phyloP scores from a whole-genome alignment of 495 filamentous ascomycete genomes.

The Thermothielavioides terrestris region DNA sequence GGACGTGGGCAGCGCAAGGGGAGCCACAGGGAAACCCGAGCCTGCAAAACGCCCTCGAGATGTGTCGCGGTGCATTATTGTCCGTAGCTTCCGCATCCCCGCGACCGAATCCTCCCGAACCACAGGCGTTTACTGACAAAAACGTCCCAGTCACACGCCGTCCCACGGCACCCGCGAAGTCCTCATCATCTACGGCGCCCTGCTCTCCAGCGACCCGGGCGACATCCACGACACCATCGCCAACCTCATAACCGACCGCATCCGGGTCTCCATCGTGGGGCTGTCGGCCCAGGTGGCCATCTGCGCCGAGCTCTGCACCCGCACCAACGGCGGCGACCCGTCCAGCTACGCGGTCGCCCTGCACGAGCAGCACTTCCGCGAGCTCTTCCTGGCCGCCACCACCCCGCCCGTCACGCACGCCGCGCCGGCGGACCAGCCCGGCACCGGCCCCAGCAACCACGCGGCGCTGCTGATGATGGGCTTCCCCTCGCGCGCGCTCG shows the following conservation, averaged over 20 bases:
- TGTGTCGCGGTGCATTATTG: slow-evolving; percentile 84
- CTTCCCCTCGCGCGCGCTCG: slow-evolving; percentile 87
- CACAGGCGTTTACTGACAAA: no score
- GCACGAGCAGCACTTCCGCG: slow-evolving; percentile 80
- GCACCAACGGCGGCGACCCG: slow-evolving; percentile 74
- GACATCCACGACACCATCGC: slow-evolving; percentile 90
- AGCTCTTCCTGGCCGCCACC: slow-evolving; percentile 79
- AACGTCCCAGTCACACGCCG: slow-evolving; percentile 62
- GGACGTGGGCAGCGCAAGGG: slow-evolving; percentile 58
- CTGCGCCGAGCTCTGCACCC: slow-evolving; percentile 76
- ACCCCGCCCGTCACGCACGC: slow-evolving; percentile 76
- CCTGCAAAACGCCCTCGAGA: slow-evolving; percentile 90
- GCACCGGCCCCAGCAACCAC: slow-evolving; percentile 34
- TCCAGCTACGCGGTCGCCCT: slow-evolving; percentile 72
- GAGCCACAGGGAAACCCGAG: slow-evolving; percentile 85
- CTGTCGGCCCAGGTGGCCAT: slow-evolving; percentile 87
- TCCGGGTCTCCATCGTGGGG: slow-evolving; percentile 80
- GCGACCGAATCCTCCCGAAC: neutral
- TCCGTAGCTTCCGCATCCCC: slow-evolving; percentile 31
- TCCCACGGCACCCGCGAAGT: slow-evolving; percentile 89
- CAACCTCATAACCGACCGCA: slow-evolving; percentile 64
- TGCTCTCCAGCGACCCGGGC: slow-evolving; percentile 82
- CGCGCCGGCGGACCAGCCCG: slow-evolving; percentile 13
- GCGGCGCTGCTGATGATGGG: slow-evolving; percentile 94
- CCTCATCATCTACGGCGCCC: slow-evolving; percentile 82